Base-by-base conservation (phyloP, 805 yeast species). In the Candida sanyiensis region DNA sequence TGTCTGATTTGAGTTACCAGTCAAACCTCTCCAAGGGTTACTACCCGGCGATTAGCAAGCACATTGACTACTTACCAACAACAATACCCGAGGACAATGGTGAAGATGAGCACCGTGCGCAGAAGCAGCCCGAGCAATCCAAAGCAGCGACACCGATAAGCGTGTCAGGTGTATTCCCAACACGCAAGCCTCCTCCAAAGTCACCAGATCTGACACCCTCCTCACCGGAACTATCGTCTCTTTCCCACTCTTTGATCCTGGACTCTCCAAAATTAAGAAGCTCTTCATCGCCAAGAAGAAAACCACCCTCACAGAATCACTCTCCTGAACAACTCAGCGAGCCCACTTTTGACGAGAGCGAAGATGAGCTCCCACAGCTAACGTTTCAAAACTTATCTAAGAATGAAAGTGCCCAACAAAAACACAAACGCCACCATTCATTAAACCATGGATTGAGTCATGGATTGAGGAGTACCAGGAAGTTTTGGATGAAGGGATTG, bases 121-220 rank as follows among this genome's bases (percentile, higher is more conserved):
- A 15, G 33, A 19, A 29, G 11, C n/a, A n/a, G 3, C 33, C 3
- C 33, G 19, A 29, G 15, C 4, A 5, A 29, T 6, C 23, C n/a
- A 22, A 9, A 11, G 33, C 17, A 18, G 11, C 7, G 17, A 29
- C 13, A 9, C 21, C 4, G n/a, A 22, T 16, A 31, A 11, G 17
- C 8, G 12, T 18, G 22, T 11, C 29, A 6, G 15, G 18, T 11
- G 28, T 36, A 4, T 16, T 26, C 10, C 44, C 42, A 22, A 16
- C 18, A 7, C 40, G 57, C 22, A 54, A 54, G 28, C 53, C 58
- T 18, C 58, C 58, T 17, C 58, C 56, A 21, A 31, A 11, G 3
- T 43, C 55, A 0, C 56, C 56, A n/a, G 20, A 28, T 3, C 7
- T 30, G 18, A 24, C 8, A 5, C 35, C 29, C 6, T 18, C 33